These are phyloP conservation scores for Triticum dicoccoides DNA, from an alignment of 176 grass and related monocot genomes.

Conservation along the genomic window DNA sequence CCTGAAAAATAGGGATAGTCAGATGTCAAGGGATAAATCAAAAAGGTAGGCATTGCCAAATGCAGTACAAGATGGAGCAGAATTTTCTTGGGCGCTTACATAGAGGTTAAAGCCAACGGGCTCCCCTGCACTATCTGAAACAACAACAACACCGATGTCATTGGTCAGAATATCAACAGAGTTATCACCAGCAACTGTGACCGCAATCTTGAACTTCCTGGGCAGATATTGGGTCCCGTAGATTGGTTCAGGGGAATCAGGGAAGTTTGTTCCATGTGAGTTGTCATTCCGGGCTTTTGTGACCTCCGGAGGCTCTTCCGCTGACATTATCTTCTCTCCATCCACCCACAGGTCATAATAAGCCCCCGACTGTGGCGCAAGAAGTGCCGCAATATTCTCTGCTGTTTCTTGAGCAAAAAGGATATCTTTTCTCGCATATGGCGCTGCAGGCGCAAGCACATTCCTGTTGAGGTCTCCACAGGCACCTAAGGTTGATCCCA, in stretches of 20 bases:
- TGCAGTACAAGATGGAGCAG: neutral
- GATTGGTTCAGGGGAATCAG: slow-evolving; percentile 89
- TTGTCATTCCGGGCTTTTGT: slow-evolving; percentile 86
- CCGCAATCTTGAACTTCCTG: slow-evolving; percentile 95
- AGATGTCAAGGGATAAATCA: slow-evolving; percentile 5
- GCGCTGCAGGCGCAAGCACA: slow-evolving; percentile 92
- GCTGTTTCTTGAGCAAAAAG: slow-evolving; percentile 85
- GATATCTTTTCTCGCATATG: slow-evolving; percentile 68
- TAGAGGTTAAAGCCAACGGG: slow-evolving; percentile 94
- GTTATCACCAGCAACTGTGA: slow-evolving; percentile 80
- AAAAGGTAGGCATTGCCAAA: neutral
- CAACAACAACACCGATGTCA: slow-evolving; percentile 89
- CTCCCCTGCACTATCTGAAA: slow-evolving; percentile 84
- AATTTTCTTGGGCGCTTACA: slow-evolving; percentile 47
- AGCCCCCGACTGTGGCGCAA: slow-evolving; percentile 84
- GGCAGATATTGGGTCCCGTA: slow-evolving; percentile 96
- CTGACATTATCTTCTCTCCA: slow-evolving; percentile 97
- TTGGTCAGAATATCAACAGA: slow-evolving; percentile 97
- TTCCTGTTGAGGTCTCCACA: slow-evolving; percentile 98
- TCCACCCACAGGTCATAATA: slow-evolving; percentile 99
- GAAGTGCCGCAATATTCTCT: slow-evolving; percentile 82
- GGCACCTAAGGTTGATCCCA: slow-evolving; percentile 92
- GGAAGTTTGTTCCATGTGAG: slow-evolving; percentile 81
- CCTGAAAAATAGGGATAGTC: slow-evolving; percentile 47
- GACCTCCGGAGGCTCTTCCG: slow-evolving; percentile 86